Percentiles rank a stretch among this genome's conserved stretches.
Conservation (phyloP, 2,329 filamentous ascomycete species). For the Apiospora hydei region DNA sequence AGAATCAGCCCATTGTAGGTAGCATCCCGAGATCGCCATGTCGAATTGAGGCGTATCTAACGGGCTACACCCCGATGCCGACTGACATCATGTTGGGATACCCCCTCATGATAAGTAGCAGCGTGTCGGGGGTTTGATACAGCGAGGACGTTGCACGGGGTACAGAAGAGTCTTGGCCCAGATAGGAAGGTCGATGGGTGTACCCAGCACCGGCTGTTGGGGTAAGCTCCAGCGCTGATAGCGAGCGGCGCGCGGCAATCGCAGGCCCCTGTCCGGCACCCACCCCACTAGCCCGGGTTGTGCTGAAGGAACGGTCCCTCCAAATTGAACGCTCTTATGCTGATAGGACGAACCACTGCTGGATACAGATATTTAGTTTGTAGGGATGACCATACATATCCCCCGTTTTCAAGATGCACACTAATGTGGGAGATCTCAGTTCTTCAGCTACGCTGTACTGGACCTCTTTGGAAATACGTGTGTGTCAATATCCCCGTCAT, state of each 20-base stretch:
- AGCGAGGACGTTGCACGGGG: background rate
- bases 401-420: too few species aligned
- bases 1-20: background rate
- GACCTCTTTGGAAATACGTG: too few species aligned
- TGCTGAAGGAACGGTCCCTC: too few species aligned
- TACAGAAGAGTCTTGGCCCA: background rate
- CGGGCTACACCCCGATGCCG: background rate
- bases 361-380: too few species aligned
- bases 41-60: constrained; percentile 5
- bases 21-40: background rate
- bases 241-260: background rate
- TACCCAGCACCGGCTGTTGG: background rate
- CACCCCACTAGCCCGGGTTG: too few species aligned
- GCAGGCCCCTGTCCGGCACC: too few species aligned
- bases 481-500: too few species aligned
- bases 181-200: constrained; percentile 13
- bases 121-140: background rate
- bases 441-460: too few species aligned
- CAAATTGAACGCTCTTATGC: too few species aligned
- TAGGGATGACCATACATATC: too few species aligned
- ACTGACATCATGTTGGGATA: constrained; percentile 3
- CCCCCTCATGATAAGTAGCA: constrained; percentile 3
- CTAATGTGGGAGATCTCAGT: too few species aligned
- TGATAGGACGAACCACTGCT: too few species aligned
- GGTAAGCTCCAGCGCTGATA: background rate